Evolutionary conservation across 2,329 filamentous ascomycete species (phyloP).

Genomic region (Cadophora sp.): DNA sequence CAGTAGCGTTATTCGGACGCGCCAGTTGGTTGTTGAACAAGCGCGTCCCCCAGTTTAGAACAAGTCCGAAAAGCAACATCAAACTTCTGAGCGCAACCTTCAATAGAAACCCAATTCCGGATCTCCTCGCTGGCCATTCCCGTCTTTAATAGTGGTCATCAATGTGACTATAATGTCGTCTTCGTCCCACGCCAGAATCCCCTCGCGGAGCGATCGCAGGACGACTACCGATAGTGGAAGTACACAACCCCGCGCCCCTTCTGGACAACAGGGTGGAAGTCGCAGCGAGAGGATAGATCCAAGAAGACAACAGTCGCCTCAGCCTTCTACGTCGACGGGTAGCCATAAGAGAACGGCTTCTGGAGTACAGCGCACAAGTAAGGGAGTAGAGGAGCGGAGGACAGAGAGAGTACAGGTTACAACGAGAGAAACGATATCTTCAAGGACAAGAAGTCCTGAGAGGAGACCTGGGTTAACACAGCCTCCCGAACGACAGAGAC

Average conservation of each 20-base stretch:
- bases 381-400: conserved; percentile 54
- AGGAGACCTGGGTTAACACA: conserved; percentile 43
- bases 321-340: conserved; percentile 30
- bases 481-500: conserved; percentile 34
- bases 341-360: conserved; percentile 65
- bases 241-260: conserved; percentile 41
- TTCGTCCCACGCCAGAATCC: conserved; percentile 42
- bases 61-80: not conserved
- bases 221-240: conserved; percentile 42
- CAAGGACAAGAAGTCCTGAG: conserved; percentile 64
- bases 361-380: conserved; percentile 58
- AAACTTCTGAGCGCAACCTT: not conserved
- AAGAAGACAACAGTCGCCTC: conserved; percentile 40
- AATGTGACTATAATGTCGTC: conserved; percentile 46
- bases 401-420: conserved; percentile 65
- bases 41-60: conserved; percentile 12
- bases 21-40: not conserved
- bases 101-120: not conserved
- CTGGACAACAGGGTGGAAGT: conserved; percentile 38
- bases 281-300: conserved; percentile 39
- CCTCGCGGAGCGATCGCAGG: conserved; percentile 43
- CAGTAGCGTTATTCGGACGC: conserved; percentile 20
- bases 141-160: conserved; percentile 19
- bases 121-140: not conserved
- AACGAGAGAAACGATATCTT: conserved; percentile 67